Evolutionary conservation across 176 grass and related monocot genomes (phyloP).

Genomic region (Pharus latifolius): DNA sequence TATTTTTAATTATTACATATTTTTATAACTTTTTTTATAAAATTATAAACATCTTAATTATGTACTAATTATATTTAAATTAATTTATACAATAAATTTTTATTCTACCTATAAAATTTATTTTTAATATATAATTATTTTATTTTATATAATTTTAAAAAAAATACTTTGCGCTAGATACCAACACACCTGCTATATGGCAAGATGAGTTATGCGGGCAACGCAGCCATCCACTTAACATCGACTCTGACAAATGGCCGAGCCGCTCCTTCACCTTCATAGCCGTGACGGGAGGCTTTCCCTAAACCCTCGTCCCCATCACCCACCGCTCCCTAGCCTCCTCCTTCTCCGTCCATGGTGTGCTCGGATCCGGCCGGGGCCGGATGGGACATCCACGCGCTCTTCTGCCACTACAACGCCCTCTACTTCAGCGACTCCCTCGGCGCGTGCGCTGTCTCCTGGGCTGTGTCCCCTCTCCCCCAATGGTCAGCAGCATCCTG

Average conservation of each 20-base stretch:
- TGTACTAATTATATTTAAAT: too few relatives aligned
- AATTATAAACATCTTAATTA: too few relatives aligned
- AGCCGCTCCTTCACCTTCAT: background rate
- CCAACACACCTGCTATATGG: too few relatives aligned
- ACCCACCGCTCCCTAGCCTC: background rate
- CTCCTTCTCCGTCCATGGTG: conserved; percentile 17
- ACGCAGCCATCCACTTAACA: too few relatives aligned
- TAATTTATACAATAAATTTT: too few relatives aligned
- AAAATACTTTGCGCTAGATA: too few relatives aligned
- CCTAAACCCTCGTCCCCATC: conserved; percentile 18
- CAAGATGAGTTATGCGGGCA: too few relatives aligned
- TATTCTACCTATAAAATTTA: too few relatives aligned
- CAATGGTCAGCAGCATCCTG: background rate
- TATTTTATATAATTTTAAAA: too few relatives aligned
- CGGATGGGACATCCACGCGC: conserved; percentile 32
- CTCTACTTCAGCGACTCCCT: conserved; percentile 63
- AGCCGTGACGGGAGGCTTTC: background rate
- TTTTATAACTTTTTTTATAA: too few relatives aligned
- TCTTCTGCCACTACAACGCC: conserved; percentile 69
- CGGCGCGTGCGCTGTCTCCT: conserved; percentile 49
- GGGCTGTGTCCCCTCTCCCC: conserved; percentile 30
- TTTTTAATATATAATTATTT: too few relatives aligned
- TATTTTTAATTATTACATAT: too few relatives aligned
- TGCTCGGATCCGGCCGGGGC: conserved; percentile 10
- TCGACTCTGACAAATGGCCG: background rate